Base-by-base conservation (phyloP, 1,284 basidiomycete genomes). In the Pseudozyma thailandica region DNA sequence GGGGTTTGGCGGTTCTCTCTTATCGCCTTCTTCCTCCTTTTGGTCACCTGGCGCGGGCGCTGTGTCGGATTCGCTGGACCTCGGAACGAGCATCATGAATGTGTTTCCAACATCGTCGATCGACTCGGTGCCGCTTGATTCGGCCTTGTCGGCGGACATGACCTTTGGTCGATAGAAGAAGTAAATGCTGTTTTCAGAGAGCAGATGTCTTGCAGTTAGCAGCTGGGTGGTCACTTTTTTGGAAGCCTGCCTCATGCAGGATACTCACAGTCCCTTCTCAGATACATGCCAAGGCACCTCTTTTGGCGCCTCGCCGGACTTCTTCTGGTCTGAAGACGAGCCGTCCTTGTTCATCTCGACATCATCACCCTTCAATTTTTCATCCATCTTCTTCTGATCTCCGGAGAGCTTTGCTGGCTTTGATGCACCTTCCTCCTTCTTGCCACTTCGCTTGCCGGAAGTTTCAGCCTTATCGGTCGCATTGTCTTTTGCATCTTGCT, bases 161-260 rank as follows among this genome's bases (percentile, higher is more conserved):
- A 77, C 75, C 49, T 75, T 77, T 39, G 75, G 75, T 16, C 75
- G 59, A 27, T 77, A 77, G 62, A 75, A 73, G 46, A 69, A 77
- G 48, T 69, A 75, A 44, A 77, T 49, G 38, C 65, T 69, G 52
- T 20, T 31, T 3, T 15, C 16, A 28, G 10, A 21, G 26, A n/a
- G 6, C 2, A 6, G 23, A 20, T 15, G 23, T 31, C 15, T 7
- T 8, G 7, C 30, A 31, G 30, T 31, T 15, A 15, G 8, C 30
- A 15, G 7, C 15, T 15, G 7, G 8, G 7, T 31, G 30, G 30
- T 31, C 30, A 4, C 10, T 18, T 21, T 10, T 15, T 23, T 2
- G 28, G 9, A n/a, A 13, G 20, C 25, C 16, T 43, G 21, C 13
- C 25, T 7, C 4, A 15, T 23, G 26, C 27, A 1, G 20, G 21